Evolutionary conservation across 1,284 basidiomycete species (phyloP).

Genomic region (Fomitopsis schrenkii): DNA sequence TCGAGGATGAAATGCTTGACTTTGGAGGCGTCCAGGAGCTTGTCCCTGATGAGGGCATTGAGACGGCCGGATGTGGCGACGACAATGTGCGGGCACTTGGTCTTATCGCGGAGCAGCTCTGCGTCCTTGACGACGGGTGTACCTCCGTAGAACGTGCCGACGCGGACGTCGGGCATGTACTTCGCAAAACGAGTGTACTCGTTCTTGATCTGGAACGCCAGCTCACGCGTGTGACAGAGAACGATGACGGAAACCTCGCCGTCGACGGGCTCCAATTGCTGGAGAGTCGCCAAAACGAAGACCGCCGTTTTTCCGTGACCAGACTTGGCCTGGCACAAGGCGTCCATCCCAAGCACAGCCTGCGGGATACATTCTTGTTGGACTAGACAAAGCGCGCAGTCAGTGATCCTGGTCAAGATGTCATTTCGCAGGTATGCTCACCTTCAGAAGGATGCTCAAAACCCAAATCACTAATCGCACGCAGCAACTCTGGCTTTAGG

Average conservation of each 20-base stretch:
- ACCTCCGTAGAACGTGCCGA: constrained; percentile 97
- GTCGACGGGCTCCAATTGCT: constrained; percentile 98
- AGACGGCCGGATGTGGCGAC: constrained; percentile 97
- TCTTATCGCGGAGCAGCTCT: constrained; percentile 94
- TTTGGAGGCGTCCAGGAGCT: constrained; percentile 87
- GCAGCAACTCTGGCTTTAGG: constrained; percentile 93
- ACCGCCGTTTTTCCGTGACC: constrained; percentile 99
- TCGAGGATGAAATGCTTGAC: constrained; percentile 99
- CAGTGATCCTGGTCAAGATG: not conserved
- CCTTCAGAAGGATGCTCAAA: constrained; percentile 99
- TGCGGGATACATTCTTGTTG: constrained; percentile 99
- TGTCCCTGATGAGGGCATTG: constrained; percentile 91
- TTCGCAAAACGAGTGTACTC: constrained; percentile 99
- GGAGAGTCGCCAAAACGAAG: constrained; percentile 96
- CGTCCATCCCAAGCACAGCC: constrained; percentile 99
- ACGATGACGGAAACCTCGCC: constrained; percentile 98
- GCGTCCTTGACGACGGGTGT: constrained; percentile 94
- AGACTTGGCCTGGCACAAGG: constrained; percentile 99
- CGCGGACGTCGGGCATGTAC: constrained; percentile 99
- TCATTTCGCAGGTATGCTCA: constrained; percentile 30
- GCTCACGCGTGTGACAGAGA: constrained; percentile 98
- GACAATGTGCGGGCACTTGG: constrained; percentile 97
- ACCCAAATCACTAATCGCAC: constrained; percentile 97
- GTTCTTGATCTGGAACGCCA: constrained; percentile 99
- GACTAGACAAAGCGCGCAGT: constrained; percentile 47